Percentiles rank a stretch among this genome's conserved stretches.
phyloP scores from a whole-genome alignment of 2,329 filamentous ascomycete species.

The Scedosporium boydii region DNA sequence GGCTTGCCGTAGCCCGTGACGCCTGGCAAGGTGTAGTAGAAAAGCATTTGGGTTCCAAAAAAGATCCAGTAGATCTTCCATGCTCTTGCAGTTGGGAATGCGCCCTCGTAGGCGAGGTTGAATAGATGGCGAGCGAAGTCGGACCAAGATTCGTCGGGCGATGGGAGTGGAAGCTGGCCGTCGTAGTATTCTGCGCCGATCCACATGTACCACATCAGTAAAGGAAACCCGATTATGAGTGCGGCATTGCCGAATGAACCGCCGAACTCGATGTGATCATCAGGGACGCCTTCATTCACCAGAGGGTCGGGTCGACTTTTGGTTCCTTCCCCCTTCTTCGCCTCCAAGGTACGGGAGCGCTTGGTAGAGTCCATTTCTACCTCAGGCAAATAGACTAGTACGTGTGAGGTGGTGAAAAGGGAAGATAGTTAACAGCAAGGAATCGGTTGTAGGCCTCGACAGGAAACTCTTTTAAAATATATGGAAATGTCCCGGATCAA shows the following conservation, averaged over 20 bases:
- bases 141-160: conserved; percentile 52
- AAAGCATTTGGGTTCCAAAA: conserved; percentile 71
- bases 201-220: conserved; percentile 99
- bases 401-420: no score
- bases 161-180: conserved; percentile 65
- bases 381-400: no score
- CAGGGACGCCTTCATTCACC: conserved; percentile 35
- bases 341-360: no score
- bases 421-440: no score
- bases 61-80: conserved; percentile 96
- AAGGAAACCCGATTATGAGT: conserved; percentile 87
- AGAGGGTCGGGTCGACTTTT: not conserved
- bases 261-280: conserved; percentile 70
- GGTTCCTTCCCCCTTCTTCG: not conserved
- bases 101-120: conserved; percentile 68
- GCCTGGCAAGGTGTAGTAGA: conserved; percentile 80
- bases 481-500: no score
- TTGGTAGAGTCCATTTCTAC: no score
- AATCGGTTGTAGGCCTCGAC: no score
- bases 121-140: conserved; percentile 67
- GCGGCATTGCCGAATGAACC: conserved; percentile 67
- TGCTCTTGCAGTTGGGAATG: conserved; percentile 71
- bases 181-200: conserved; percentile 88
- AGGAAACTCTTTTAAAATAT: no score
- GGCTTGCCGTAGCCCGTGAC: conserved; percentile 83